Conservation (phyloP, 2,329 filamentous ascomycete species). For the Aspergillus pseudoglaucus region DNA sequence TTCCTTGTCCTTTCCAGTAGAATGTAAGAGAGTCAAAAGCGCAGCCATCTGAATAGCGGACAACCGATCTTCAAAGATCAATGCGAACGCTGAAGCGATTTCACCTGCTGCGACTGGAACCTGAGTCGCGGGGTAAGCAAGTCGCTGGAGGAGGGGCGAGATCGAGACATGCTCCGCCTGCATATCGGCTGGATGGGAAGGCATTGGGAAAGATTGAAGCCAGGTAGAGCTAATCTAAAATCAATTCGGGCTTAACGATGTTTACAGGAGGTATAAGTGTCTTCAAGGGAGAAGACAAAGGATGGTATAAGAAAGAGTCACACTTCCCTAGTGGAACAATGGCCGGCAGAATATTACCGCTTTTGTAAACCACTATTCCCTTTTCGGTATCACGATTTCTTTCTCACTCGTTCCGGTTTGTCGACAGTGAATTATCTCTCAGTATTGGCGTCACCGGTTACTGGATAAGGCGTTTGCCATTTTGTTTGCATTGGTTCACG, state of each 20-base stretch:
- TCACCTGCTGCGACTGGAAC: conserved; percentile 63
- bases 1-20: conserved; percentile 75
- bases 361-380: conserved; percentile 7
- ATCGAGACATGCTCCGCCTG: conserved; percentile 40
- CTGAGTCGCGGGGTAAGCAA: conserved; percentile 40
- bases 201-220: conserved; percentile 9
- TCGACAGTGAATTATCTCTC: conserved; percentile 1
- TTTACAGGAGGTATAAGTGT: neutral
- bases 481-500: neutral
- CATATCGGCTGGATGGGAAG: conserved; percentile 15
- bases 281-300: neutral
- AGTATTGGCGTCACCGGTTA: conserved; percentile 5
- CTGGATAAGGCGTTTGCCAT: neutral
- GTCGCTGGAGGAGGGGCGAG: conserved; percentile 41
- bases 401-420: conserved; percentile 4
- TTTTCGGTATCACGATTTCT: conserved; percentile 9
- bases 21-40: conserved; percentile 84
- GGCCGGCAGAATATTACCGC: conserved; percentile 21
- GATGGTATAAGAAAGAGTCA: neutral
- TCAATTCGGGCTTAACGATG: neutral
- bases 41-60: conserved; percentile 84
- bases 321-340: neutral
- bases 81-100: conserved; percentile 80
- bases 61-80: conserved; percentile 85
- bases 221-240: neutral